Conservation (phyloP, 306 rosid species). For the Canavalia ensiformis region DNA sequence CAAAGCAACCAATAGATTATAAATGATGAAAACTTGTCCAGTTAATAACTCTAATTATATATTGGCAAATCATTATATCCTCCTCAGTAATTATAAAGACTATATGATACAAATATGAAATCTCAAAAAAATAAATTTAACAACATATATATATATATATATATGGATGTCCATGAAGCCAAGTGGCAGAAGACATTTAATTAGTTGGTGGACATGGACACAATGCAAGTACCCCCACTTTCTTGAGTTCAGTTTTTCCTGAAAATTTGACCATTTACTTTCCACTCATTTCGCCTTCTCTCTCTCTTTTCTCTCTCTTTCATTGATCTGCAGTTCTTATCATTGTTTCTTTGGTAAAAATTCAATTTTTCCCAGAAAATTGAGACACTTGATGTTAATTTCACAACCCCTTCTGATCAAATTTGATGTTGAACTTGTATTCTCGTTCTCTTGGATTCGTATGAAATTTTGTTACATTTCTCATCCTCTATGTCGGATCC, state of each 20-base stretch:
- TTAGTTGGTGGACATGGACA: constrained; percentile 15
- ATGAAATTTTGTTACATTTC: background rate
- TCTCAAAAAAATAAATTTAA: background rate
- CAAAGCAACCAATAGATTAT: background rate
- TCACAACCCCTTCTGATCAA: constrained; percentile 24
- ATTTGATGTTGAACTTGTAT: constrained; percentile 6
- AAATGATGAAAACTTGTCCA: background rate
- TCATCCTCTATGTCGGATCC: background rate
- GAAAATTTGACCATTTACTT: constrained; percentile 58
- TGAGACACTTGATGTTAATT: constrained; percentile 18
- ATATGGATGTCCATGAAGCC: background rate
- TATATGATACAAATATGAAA: background rate
- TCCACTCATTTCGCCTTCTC: constrained; percentile 71
- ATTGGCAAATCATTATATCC: background rate
- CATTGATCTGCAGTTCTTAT: constrained; percentile 45
- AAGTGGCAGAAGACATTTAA: constrained; percentile 10
- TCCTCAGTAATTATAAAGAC: background rate
- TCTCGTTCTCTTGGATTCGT: background rate
- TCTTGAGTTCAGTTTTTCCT: constrained; percentile 7
- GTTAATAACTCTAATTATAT: background rate
- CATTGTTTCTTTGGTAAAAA: constrained; percentile 33
- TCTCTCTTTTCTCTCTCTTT: constrained; percentile 37
- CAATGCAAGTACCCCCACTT: constrained; percentile 23
- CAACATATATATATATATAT: background rate
- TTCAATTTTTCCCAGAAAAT: constrained; percentile 40